Base-by-base conservation (phyloP, 2,329 filamentous ascomycete species). In the Colletotrichum limetticola region DNA sequence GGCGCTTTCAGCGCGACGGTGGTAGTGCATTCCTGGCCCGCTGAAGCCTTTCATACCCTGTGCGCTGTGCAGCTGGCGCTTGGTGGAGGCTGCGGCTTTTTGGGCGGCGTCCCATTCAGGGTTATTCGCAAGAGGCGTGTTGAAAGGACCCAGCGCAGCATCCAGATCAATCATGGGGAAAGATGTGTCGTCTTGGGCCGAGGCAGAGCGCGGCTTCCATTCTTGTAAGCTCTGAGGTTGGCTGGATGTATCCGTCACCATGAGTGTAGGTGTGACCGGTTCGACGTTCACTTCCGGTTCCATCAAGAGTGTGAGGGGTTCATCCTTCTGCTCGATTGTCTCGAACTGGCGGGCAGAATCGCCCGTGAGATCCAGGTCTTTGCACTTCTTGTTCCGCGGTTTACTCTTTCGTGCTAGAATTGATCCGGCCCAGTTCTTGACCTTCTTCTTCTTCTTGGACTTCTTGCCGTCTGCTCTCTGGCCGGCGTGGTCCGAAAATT, bases 111-210 rank as follows among this genome's bases (percentile, higher is more conserved):
- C 91, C 88, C 92, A 93, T 72, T 92, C 91, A 2, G 89, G 85
- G 71, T 91, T 91, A 12, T 86, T 86, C 37, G 85, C 86, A 2
- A 91, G 85, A 30, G 94, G 93, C 0, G 95, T 97, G 78, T 97
- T 97, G 82, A 98, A 97, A 0, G 96, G 95, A 1, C 95, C 95
- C 1, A 98, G 88, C 30, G 96, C 97, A 22, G 95, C 96, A 83
- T 99, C 97, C 55, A 99, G 86, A 81, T 99, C 97, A 75, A 99
- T 97, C 81, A 98, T 93, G 8, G 94, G 92, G 78, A 91, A 94
- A 65, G 92, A 88, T 3, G 89, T 81, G 59, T 92, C 90, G 9
- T 90, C 87, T 2, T 81, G 82, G 55, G 77, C 82, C 74, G 78
- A 79, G 32, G 81, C 24, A 22, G 72, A 82, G 52, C 81, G 72